Evolutionary conservation across 495 filamentous ascomycete genomes (phyloP), one percentile per base, ranked within the genome.

Genomic region (Xylaria curta): DNA sequence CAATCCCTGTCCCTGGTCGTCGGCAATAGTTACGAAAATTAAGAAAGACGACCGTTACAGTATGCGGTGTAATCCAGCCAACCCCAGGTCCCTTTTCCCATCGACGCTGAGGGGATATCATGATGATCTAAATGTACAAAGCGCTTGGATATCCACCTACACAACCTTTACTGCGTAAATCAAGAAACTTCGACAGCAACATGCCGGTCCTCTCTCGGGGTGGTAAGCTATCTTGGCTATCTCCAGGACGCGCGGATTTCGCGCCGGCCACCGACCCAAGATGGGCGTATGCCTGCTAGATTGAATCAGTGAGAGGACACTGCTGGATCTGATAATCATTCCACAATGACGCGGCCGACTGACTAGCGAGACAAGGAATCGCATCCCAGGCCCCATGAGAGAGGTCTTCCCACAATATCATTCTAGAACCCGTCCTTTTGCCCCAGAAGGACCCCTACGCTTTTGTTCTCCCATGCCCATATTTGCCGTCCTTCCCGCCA

Each of bases 271-370:
- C 58, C 58, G 58, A 10, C 28, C 63, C 63, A 66, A 53, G n/a
- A 28, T 51, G 42, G 63, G 47, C 19, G 47, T 56, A 54, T 53
- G 64, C 65, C n/a, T 67, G 65, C 36, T 19, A 40, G 49, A 21
- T 67, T 67, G 65, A 67, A 67, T 44, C 49, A 56, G 49, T 51
- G 65, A 54, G 65, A 54, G 31, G 44, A 36, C n/a, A 42, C 21
- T 42, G n/a, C 36, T 67, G 65, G 47, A 67, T 67, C 65, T 67
- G 65, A 67, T 67, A 54, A 67, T 67, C 65, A 67, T 67, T 36
- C 65, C 65, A 67, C 65, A 67, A 67, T 67, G 65, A 67, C 65
- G 65, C 65, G 65, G 65, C 63, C 65, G 65, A 49, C 47, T 66
- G 47, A 40, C 64, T 66, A 66, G 64, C 64, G 47, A 54, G 65